Evolutionary conservation across 1,284 basidiomycete species (phyloP).

Genomic region (Pseudozyma thailandica): DNA sequence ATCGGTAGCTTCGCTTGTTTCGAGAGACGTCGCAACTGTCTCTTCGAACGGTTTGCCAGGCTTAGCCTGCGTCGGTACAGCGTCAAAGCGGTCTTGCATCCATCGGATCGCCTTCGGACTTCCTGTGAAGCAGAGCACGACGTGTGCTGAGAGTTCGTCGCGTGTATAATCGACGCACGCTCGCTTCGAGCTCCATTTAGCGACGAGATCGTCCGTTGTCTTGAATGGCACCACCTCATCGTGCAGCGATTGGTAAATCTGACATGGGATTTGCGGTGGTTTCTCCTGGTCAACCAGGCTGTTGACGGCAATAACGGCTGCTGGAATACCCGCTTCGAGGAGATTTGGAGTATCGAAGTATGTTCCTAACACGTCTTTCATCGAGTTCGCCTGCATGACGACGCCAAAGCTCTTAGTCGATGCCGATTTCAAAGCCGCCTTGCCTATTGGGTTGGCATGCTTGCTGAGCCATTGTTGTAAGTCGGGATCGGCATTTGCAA

Average conservation of each 20-base stretch:
- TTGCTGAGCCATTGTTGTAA: slow-evolving; percentile 51
- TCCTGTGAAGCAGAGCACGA: slow-evolving; percentile 43
- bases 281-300: slow-evolving; percentile 23
- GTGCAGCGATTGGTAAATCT: slow-evolving; percentile 56
- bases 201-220: slow-evolving; percentile 43
- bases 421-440: slow-evolving; percentile 23
- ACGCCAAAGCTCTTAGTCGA: slow-evolving; percentile 33
- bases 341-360: slow-evolving; percentile 38
- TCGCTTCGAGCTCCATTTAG: slow-evolving; percentile 31
- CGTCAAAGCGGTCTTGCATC: slow-evolving; percentile 50
- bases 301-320: slow-evolving; percentile 41
- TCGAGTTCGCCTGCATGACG: slow-evolving; percentile 26
- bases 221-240: slow-evolving; percentile 59
- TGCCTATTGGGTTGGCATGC: slow-evolving; percentile 39
- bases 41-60: slow-evolving; percentile 23
- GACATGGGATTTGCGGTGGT: slow-evolving; percentile 43
- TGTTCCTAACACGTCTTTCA: slow-evolving; percentile 41
- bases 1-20: slow-evolving; percentile 22
- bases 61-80: slow-evolving; percentile 13
- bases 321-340: slow-evolving; percentile 12
- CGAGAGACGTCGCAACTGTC: slow-evolving; percentile 36
- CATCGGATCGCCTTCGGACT: slow-evolving; percentile 36
- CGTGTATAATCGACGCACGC: slow-evolving; percentile 47
- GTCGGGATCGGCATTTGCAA: slow-evolving; percentile 49
- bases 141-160: slow-evolving; percentile 31